A percentile compares a stretch with the other conserved stretches of the same genome.
These are phyloP conservation scores for Anisodus acutangulus DNA, from an alignment of 257 asterid genomes.

Conservation along the genomic window DNA sequence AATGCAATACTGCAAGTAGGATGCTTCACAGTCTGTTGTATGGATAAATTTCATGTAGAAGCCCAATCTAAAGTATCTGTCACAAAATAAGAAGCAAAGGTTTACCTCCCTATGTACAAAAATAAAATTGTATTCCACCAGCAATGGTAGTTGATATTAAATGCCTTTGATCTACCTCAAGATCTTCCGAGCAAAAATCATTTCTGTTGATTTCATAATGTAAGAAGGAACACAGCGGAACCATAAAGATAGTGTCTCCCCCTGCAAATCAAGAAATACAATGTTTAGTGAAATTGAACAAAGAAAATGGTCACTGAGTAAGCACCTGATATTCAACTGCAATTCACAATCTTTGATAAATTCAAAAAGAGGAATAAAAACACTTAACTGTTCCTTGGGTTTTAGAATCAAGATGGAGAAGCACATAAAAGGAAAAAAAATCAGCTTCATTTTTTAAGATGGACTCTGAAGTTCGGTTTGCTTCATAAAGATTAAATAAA, in stretches of 20 bases:
- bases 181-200: conserved; percentile 75
- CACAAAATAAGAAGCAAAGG: neutral
- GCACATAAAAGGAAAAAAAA: conserved; percentile 71
- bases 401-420: conserved; percentile 76
- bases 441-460: conserved; percentile 68
- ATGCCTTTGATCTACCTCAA: conserved; percentile 55
- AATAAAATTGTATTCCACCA: conserved; percentile 12
- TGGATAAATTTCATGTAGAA: conserved; percentile 69
- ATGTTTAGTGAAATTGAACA: conserved; percentile 10
- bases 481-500: conserved; percentile 66
- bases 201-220: conserved; percentile 68
- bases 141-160: neutral
- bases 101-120: conserved; percentile 3
- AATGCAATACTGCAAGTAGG: conserved; percentile 80
- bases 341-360: neutral
- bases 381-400: conserved; percentile 51
- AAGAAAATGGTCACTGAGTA: conserved; percentile 4
- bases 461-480: conserved; percentile 54
- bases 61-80: conserved; percentile 74
- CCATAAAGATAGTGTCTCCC: conserved; percentile 80
- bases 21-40: conserved; percentile 70
- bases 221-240: conserved; percentile 60
- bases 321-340: conserved; percentile 25
- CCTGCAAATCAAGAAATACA: conserved; percentile 49
- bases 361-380: neutral